phyloP scores from a whole-genome alignment of 495 filamentous ascomycete genomes.

The Penicilliopsis zonata region DNA sequence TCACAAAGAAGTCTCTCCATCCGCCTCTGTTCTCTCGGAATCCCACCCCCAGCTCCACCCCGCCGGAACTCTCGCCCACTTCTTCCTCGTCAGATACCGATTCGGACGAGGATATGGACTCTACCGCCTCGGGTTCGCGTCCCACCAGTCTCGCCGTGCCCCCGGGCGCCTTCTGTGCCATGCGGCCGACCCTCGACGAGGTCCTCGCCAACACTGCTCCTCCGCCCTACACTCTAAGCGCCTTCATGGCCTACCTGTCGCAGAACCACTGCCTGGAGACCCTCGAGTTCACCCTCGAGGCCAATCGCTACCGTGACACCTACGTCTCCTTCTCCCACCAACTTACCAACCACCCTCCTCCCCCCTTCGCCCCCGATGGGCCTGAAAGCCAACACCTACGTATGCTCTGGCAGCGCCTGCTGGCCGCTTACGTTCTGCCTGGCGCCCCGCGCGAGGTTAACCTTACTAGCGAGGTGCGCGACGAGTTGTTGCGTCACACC shows the following conservation, averaged over 20 bases:
- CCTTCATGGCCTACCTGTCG: constrained; percentile 95
- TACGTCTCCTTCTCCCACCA: constrained; percentile 45
- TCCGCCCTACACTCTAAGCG: constrained; percentile 81
- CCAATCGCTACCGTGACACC: constrained; percentile 73
- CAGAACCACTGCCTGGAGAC: constrained; percentile 98
- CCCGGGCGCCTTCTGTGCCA: constrained; percentile 51
- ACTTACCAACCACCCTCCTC: constrained; percentile 26
- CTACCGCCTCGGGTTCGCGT: constrained; percentile 33
- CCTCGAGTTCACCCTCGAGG: constrained; percentile 93
- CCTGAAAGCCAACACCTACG: constrained; percentile 59
- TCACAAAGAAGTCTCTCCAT: constrained; percentile 31
- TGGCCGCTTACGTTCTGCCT: constrained; percentile 39
- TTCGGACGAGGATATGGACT: constrained; percentile 45
- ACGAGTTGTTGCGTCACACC: constrained; percentile 58
- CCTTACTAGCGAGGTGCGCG: constrained; percentile 73
- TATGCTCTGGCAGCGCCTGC: constrained; percentile 54
- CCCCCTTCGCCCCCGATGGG: constrained; percentile 28
- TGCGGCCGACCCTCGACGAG: constrained; percentile 72
- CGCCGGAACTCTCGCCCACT: constrained; percentile 30
- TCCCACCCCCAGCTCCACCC: constrained; percentile 26
- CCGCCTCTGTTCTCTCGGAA: constrained; percentile 33
- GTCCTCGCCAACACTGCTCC: constrained; percentile 80
- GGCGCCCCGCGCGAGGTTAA: constrained; percentile 88
- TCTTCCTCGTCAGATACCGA: constrained; percentile 33
- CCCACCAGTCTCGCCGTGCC: constrained; percentile 53